A percentile compares a stretch with the other conserved stretches of the same genome.
These are phyloP conservation scores for Babesia microti DNA, from an alignment of 169 alveolate genomes.

Conservation along the genomic window DNA sequence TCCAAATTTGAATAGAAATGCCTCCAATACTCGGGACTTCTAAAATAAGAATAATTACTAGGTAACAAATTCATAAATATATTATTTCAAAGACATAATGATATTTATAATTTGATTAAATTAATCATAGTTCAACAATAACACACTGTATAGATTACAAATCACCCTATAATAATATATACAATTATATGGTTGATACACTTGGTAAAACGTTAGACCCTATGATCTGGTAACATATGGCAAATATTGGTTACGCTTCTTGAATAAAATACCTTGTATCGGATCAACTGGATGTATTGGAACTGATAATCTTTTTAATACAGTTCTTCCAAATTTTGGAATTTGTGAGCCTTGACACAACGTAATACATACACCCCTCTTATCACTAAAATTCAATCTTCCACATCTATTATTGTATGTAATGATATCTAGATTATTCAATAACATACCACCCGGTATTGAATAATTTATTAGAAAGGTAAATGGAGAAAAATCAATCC, in stretches of 20 bases:
- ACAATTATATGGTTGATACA: no score
- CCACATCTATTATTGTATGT: conserved; percentile 32
- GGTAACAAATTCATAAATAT: conserved; percentile 43
- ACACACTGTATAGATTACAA: no score
- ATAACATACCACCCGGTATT: conserved; percentile 31
- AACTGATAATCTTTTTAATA: conserved; percentile 7
- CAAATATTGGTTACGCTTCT: conserved; percentile 1
- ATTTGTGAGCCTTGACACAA: conserved; percentile 14
- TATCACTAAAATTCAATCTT: conserved; percentile 33
- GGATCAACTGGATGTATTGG: conserved; percentile 22
- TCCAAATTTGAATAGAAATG: conserved; percentile 46
- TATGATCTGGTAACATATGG: background rate
- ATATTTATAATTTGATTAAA: no score
- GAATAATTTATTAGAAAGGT: conserved; percentile 34
- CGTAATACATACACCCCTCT: conserved; percentile 28
- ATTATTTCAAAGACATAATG: no score
- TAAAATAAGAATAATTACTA: conserved; percentile 44
- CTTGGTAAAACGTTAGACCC: no score
- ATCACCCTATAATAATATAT: no score
- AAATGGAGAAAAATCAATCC: conserved; percentile 36
- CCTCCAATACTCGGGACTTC: conserved; percentile 52
- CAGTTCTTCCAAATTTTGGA: conserved; percentile 20
- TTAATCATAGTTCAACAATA: no score
- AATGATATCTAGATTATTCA: conserved; percentile 7
- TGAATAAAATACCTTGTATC: conserved; percentile 17